These are phyloP conservation scores for Phalaenopsis equestris DNA, from an alignment of 106 monocot genomes.

Conservation along the genomic window DNA sequence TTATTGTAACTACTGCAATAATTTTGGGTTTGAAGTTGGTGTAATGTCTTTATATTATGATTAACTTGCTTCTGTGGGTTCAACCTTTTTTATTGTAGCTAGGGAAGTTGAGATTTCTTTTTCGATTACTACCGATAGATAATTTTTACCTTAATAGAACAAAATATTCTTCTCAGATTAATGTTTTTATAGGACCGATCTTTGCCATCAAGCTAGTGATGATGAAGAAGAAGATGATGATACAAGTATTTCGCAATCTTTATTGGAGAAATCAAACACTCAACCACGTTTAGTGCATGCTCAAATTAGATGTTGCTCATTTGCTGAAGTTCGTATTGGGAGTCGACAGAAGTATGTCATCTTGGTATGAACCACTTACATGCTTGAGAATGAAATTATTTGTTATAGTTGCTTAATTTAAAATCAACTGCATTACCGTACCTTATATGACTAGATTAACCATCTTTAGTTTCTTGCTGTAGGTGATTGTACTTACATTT, in stretches of 20 bases:
- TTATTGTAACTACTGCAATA: not conserved
- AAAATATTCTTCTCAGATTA: not conserved
- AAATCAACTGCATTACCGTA: not conserved
- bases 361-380: slow-evolving; percentile 35
- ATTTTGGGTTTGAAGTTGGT: not conserved
- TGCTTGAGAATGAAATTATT: not conserved
- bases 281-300: slow-evolving; percentile 21
- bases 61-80: not conserved
- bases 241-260: slow-evolving; percentile 38
- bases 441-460: not conserved
- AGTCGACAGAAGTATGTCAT: slow-evolving; percentile 89
- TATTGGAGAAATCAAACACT: slow-evolving; percentile 55
- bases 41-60: not conserved
- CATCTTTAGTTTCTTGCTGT: slow-evolving; percentile 2
- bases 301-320: slow-evolving; percentile 46
- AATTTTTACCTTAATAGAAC: not conserved
- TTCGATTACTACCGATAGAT: not conserved
- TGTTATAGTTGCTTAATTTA: not conserved
- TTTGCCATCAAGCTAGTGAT: slow-evolving; percentile 94
- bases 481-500: slow-evolving; percentile 82
- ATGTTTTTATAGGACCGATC: slow-evolving; percentile 68
- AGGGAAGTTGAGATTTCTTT: not conserved
- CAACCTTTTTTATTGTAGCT: not conserved
- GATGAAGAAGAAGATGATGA: slow-evolving; percentile 93
- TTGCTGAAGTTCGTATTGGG: slow-evolving; percentile 56